These are phyloP conservation scores for Poa annua DNA, from an alignment of 176 grass and related monocot genomes.

Conservation along the genomic window DNA sequence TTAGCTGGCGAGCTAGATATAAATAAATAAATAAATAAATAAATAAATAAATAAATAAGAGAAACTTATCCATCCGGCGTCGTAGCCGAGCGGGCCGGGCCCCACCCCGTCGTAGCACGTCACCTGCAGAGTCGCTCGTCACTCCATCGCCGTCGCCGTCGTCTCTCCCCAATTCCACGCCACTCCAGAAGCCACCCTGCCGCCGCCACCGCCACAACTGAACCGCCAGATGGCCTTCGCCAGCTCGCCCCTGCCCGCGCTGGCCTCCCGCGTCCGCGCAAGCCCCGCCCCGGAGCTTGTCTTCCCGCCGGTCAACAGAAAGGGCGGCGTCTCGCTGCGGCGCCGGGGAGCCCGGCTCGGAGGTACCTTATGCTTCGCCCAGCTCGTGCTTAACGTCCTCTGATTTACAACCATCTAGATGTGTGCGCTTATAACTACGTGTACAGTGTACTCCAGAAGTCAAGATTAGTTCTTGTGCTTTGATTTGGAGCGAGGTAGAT, in stretches of 20 bases:
- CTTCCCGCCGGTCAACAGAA: conserved; percentile 38
- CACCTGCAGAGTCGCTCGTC: conserved; percentile 26
- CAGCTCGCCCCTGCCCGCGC: conserved; percentile 33
- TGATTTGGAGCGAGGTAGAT: not conserved
- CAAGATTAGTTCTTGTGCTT: not conserved
- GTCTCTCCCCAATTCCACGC: conserved; percentile 21
- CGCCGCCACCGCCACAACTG: not conserved
- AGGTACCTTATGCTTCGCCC: conserved; percentile 22
- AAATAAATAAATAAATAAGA: no score
- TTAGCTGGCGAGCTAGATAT: no score
- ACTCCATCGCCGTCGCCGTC: conserved; percentile 31
- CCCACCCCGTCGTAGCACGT: not conserved
- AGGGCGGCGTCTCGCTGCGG: conserved; percentile 24
- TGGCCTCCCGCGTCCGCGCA: conserved; percentile 33
- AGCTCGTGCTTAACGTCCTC: not conserved
- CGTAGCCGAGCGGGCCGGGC: conserved; percentile 24
- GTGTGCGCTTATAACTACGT: not conserved
- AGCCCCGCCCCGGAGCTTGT: conserved; percentile 8
- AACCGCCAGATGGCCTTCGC: conserved; percentile 43
- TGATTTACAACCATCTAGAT: not conserved
- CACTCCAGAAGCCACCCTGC: conserved; percentile 40
- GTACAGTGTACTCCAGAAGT: not conserved
- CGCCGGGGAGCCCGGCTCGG: conserved; percentile 35
- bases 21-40: no score
- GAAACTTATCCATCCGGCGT: conserved; percentile 46